phyloP scores from a whole-genome alignment of 305 asterid species.

The Fraxinus greggii region DNA sequence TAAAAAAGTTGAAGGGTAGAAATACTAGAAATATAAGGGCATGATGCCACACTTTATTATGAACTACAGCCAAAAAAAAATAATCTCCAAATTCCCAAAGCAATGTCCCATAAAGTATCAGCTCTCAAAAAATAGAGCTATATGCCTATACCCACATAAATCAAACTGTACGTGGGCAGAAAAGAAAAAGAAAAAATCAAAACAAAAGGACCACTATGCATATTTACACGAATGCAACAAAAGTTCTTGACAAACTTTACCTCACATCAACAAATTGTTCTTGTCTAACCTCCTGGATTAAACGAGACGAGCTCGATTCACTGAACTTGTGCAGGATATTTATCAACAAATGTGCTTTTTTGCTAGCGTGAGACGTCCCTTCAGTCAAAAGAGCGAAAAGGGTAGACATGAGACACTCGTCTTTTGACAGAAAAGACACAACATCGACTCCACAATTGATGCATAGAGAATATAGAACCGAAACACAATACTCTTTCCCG shows the following conservation, averaged over 20 bases:
- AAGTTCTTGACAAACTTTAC: constrained; percentile 20
- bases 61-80: background rate
- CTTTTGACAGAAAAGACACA: constrained; percentile 42
- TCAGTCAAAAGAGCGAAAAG: constrained; percentile 55
- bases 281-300: constrained; percentile 33
- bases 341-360: constrained; percentile 53
- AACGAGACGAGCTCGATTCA: constrained; percentile 42
- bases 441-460: constrained; percentile 56
- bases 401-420: constrained; percentile 46
- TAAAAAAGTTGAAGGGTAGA: background rate
- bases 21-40: background rate
- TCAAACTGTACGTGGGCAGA: background rate
- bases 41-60: background rate
- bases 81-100: background rate
- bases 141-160: background rate
- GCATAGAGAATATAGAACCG: constrained; percentile 54
- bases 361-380: constrained; percentile 60
- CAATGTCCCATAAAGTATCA: background rate
- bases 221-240: background rate
- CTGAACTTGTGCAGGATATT: constrained; percentile 55
- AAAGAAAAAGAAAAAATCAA: background rate
- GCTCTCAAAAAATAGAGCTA: constrained; percentile 7
- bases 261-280: constrained; percentile 47
- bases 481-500: constrained; percentile 63
- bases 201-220: background rate